These are phyloP conservation scores for Tulasnella sp. DNA, from an alignment of 768 basidiomycete species.

Conservation along the genomic window DNA sequence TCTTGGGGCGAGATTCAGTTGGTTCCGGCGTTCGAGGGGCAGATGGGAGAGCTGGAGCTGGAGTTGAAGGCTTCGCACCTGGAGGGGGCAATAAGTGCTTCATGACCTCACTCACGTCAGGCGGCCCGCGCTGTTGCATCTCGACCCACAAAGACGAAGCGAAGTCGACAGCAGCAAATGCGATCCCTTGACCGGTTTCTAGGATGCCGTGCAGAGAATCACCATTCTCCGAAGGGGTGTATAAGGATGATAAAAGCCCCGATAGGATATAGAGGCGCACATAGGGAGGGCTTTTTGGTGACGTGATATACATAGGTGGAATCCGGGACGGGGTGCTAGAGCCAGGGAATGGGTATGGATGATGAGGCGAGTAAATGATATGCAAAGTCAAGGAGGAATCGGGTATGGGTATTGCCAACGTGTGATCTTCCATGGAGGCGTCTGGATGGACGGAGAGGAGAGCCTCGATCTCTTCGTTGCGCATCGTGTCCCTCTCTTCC, in stretches of 20 bases:
- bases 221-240: conserved; percentile 39
- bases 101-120: conserved; percentile 66
- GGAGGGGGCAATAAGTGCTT: conserved; percentile 50
- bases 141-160: conserved; percentile 67
- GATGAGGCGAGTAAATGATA: conserved; percentile 51
- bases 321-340: conserved; percentile 36
- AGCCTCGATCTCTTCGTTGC: conserved; percentile 39
- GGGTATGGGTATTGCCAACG: conserved; percentile 46
- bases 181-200: conserved; percentile 66
- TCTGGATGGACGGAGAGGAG: conserved; percentile 31
- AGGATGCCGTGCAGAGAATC: conserved; percentile 38
- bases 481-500: conserved; percentile 32
- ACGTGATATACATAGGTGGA: conserved; percentile 72
- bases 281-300: conserved; percentile 66
- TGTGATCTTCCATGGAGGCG: conserved; percentile 9
- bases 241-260: conserved; percentile 54
- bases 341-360: conserved; percentile 46
- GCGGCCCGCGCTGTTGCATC: conserved; percentile 66
- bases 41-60: conserved; percentile 1
- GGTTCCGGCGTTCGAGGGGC: conserved; percentile 6
- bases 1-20: conserved; percentile 30
- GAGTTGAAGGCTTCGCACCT: conserved; percentile 27
- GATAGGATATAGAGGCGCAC: conserved; percentile 78
- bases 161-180: conserved; percentile 63
- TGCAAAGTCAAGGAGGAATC: conserved; percentile 63